Evolutionary conservation across 2,329 filamentous ascomycete species (phyloP).

Genomic region (Aschersonia sp.): DNA sequence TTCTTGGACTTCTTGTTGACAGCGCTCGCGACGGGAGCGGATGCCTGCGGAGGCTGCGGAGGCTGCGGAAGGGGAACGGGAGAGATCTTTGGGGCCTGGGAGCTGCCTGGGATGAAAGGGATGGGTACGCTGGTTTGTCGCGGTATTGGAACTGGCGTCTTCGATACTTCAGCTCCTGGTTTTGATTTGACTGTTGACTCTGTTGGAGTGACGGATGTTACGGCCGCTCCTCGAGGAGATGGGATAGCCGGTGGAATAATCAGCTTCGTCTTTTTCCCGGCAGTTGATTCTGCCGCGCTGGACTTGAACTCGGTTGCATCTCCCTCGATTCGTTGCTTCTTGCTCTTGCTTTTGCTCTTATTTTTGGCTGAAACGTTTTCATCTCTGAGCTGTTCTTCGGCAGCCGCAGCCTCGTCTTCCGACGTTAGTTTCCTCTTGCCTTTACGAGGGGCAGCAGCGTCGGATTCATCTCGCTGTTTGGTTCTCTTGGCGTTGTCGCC

Average conservation of each 20-base stretch:
- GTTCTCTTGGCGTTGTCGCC: constrained; percentile 17
- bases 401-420: constrained; percentile 21
- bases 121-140: constrained; percentile 18
- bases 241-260: constrained; percentile 17
- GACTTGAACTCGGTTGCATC: constrained; percentile 8
- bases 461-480: constrained; percentile 4
- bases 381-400: constrained; percentile 17
- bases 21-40: constrained; percentile 11
- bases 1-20: constrained; percentile 16
- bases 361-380: constrained; percentile 17
- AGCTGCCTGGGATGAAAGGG: constrained; percentile 18
- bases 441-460: constrained; percentile 13
- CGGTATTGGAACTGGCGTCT: constrained; percentile 14
- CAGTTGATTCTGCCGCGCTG: constrained; percentile 7
- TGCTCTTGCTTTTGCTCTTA: constrained; percentile 24
- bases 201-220: constrained; percentile 7
- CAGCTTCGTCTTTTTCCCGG: constrained; percentile 17
- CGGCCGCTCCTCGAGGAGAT: constrained; percentile 5
- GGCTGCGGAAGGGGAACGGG: constrained; percentile 10
- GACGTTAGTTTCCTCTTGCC: constrained; percentile 23
- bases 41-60: constrained; percentile 1
- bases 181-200: constrained; percentile 8
- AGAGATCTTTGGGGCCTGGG: constrained; percentile 12
- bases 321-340: constrained; percentile 13
- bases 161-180: constrained; percentile 7